Evolutionary conservation across 2,329 filamentous ascomycete species (phyloP).

Genomic region (Cyclaneusma minus): DNA sequence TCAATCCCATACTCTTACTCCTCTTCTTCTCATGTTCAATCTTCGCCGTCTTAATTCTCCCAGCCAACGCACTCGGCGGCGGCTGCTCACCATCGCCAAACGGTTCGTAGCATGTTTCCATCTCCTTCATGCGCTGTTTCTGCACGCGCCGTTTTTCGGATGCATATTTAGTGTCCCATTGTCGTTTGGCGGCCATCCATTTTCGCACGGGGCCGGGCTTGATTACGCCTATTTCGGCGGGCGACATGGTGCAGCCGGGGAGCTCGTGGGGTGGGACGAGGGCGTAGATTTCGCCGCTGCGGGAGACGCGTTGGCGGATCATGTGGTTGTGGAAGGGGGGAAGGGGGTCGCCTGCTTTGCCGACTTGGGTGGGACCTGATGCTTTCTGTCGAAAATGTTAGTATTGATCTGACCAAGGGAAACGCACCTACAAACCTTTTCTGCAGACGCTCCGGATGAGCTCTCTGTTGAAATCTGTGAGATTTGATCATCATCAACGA

Average conservation of each 20-base stretch:
- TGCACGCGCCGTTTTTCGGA: constrained; percentile 56
- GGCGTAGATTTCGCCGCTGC: constrained; percentile 58
- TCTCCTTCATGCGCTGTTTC: constrained; percentile 56
- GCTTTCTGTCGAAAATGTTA: too few relatives aligned
- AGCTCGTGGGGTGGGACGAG: constrained; percentile 51
- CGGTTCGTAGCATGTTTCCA: constrained; percentile 53
- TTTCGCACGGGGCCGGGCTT: constrained; percentile 67
- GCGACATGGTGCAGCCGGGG: constrained; percentile 44
- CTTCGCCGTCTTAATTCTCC: constrained; percentile 38
- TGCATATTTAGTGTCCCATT: constrained; percentile 61
- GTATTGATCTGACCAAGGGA: too few relatives aligned
- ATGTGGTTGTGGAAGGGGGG: constrained; percentile 72
- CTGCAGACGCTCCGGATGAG: constrained; percentile 26
- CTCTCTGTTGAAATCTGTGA: constrained; percentile 61
- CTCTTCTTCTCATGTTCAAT: constrained; percentile 35
- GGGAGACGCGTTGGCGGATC: constrained; percentile 77
- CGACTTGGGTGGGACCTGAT: too few relatives aligned
- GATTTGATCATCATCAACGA: constrained; percentile 62
- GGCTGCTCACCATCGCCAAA: constrained; percentile 61
- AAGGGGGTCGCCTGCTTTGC: constrained; percentile 73
- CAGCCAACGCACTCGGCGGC: constrained; percentile 70
- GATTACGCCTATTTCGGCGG: constrained; percentile 57
- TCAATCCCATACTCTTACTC: constrained; percentile 56
- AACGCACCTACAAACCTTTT: constrained; percentile 17
- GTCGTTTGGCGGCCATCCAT: constrained; percentile 61